Base-by-base conservation (phyloP, 2,329 filamentous ascomycete species). In the Fusarium xyrophilum region DNA sequence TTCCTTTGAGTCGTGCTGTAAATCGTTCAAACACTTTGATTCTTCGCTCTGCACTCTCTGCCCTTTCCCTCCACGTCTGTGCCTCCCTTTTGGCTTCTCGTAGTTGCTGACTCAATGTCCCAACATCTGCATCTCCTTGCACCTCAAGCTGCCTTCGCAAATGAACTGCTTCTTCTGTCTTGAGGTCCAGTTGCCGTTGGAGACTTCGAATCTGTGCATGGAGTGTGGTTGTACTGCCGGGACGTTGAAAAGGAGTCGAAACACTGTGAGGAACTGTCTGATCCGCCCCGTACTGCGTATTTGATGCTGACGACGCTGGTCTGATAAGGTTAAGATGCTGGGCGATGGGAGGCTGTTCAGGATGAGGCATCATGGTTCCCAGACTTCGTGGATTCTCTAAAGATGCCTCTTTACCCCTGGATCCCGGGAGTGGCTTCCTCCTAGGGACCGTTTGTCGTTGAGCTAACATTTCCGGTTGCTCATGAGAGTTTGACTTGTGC, bases 11-110 rank as follows among this genome's bases (percentile, higher is more conserved):
- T 27, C 75, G 75, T 17, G 73, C 63, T 6, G 78, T 79, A 61
- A 84, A 82, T 40, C 77, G 75, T 71, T 86, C 80, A 61, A 85
- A 82, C 27, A 83, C 80, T 7, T 80, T 78, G 21, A 88, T 73
- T 50, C 83, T 80, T 63, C 77, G 80, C 77, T 90, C 87, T 0
- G 87, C 86, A 7, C 81, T 79, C 70, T 87, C 82, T 0, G 88
- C 88, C 33, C 86, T 79, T 33, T 79, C 80, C 65, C 80, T 84
- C 88, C 88, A 90, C 64, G 77, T 80, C 1, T 68, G 68, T 7
- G 73, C 63, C 27, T 79, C 77, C 15, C 71, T 70, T 33, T 72
- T 76, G 3, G 78, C 76, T 35, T 76, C 76, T 23, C 82, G 76
- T 44, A 89, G 71, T 67, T 85, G 79, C 66, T 86, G 82, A 55